phyloP scores from a whole-genome alignment of 495 filamentous ascomycete species.

The Penicillium atrosanguineum region DNA sequence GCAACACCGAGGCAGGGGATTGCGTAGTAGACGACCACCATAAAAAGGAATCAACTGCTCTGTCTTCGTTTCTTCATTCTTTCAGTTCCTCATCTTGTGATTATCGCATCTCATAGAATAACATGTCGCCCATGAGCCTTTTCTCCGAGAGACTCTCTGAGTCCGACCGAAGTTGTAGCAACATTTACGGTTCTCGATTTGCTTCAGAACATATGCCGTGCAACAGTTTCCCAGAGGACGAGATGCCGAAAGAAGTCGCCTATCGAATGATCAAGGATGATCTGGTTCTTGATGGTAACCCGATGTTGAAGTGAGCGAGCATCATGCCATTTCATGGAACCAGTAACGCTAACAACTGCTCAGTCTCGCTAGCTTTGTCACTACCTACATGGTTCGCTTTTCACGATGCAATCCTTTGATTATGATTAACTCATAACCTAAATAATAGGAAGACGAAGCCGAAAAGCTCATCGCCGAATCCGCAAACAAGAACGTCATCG shows the following conservation, averaged over 20 bases:
- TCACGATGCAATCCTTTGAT: too few relatives aligned
- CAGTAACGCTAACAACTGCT: neutral
- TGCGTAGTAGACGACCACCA: neutral
- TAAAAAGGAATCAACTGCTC: neutral
- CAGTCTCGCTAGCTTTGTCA: conserved; percentile 21
- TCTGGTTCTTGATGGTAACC: too few relatives aligned
- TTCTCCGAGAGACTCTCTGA: neutral
- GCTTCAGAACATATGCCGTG: conserved; percentile 11
- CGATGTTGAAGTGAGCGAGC: neutral
- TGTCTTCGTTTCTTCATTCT: neutral
- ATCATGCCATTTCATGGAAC: neutral
- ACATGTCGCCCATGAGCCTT: neutral
- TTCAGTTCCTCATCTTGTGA: neutral
- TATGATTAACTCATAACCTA: too few relatives aligned
- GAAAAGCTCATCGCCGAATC: conserved; percentile 85
- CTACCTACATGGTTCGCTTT: conserved; percentile 20
- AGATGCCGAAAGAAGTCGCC: conserved; percentile 16
- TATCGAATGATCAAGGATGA: neutral
- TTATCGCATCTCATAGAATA: neutral
- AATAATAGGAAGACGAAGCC: conserved; percentile 71
- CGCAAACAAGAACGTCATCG: conserved; percentile 87
- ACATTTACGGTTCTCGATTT: conserved; percentile 19
- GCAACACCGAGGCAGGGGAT: neutral
- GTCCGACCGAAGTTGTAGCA: neutral
- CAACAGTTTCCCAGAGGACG: neutral